Evolutionary conservation across 192 early-diverging fungal species (phyloP).

Genomic region (Phycomyces blakesleeanus): DNA sequence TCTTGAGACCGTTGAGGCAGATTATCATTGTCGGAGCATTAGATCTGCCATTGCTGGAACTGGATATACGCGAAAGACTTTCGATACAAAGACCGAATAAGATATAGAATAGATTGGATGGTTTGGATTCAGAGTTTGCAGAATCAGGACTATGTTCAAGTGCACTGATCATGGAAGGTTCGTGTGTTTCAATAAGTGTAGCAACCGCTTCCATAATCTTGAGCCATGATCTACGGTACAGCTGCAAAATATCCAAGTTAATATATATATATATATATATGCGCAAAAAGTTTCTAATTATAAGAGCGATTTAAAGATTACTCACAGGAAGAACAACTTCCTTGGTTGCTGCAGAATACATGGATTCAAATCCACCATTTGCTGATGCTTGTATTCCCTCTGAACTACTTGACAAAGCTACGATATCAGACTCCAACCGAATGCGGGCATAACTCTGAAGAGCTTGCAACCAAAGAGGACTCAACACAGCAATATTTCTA

Average conservation of each 20-base stretch:
- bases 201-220: slow-evolving; percentile 58
- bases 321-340: slow-evolving; percentile 66
- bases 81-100: slow-evolving; percentile 73
- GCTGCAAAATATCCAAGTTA: no score
- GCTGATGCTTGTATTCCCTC: slow-evolving; percentile 35
- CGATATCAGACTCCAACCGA: slow-evolving; percentile 58
- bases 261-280: no score
- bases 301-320: slow-evolving; percentile 1
- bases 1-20: slow-evolving; percentile 51
- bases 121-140: slow-evolving; percentile 8
- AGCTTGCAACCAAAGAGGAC: slow-evolving; percentile 58
- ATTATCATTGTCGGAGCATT: slow-evolving; percentile 41
- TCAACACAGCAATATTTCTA: slow-evolving; percentile 43
- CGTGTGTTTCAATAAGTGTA: slow-evolving; percentile 42
- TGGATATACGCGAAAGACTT: slow-evolving; percentile 41
- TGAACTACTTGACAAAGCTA: slow-evolving; percentile 24
- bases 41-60: slow-evolving; percentile 28
- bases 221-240: slow-evolving; percentile 55
- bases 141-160: slow-evolving; percentile 30
- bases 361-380: slow-evolving; percentile 47
- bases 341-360: slow-evolving; percentile 62
- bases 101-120: slow-evolving; percentile 53
- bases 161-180: slow-evolving; percentile 43
- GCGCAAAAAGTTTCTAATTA: not conserved
- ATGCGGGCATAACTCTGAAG: slow-evolving; percentile 64